phyloP scores from a whole-genome alignment of 495 filamentous ascomycete genomes.

The Lineolata rhizophorae region DNA sequence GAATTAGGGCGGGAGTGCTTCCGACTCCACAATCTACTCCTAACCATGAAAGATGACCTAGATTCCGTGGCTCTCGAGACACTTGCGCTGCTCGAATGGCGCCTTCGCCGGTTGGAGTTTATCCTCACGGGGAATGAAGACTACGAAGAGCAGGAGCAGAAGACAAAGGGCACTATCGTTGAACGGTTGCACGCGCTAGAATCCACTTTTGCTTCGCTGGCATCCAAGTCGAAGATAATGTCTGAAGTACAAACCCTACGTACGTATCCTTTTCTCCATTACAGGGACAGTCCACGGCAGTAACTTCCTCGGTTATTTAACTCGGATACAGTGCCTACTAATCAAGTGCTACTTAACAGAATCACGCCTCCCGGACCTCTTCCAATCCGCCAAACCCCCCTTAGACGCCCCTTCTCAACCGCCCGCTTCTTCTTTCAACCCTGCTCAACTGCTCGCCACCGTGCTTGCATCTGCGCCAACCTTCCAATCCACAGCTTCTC shows the following conservation, averaged over 20 bases:
- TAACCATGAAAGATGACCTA: neutral
- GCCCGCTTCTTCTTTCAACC: slow-evolving; percentile 6
- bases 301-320: neutral
- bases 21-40: too few species aligned
- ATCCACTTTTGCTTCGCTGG: slow-evolving; percentile 22
- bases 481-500: slow-evolving; percentile 57
- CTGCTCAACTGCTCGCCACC: slow-evolving; percentile 33
- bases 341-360: too few species aligned
- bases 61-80: slow-evolving; percentile 30
- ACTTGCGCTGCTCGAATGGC: slow-evolving; percentile 53
- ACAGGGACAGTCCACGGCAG: too few species aligned
- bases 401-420: slow-evolving; percentile 1
- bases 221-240: slow-evolving; percentile 9
- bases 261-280: too few species aligned
- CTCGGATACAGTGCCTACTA: too few species aligned
- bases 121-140: slow-evolving; percentile 52
- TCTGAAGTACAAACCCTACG: slow-evolving; percentile 9
- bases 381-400: slow-evolving; percentile 11
- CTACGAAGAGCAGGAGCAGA: slow-evolving; percentile 10
- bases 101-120: slow-evolving; percentile 52
- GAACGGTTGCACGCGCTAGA: slow-evolving; percentile 42
- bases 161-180: slow-evolving; percentile 4
- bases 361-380: slow-evolving; percentile 33
- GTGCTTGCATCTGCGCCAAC: slow-evolving; percentile 52
- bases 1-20: too few species aligned